Percentiles rank a stretch among this genome's conserved stretches.
phyloP scores from a whole-genome alignment of 176 grass and related monocot genomes.

The Hsuehochloa calcarea region DNA sequence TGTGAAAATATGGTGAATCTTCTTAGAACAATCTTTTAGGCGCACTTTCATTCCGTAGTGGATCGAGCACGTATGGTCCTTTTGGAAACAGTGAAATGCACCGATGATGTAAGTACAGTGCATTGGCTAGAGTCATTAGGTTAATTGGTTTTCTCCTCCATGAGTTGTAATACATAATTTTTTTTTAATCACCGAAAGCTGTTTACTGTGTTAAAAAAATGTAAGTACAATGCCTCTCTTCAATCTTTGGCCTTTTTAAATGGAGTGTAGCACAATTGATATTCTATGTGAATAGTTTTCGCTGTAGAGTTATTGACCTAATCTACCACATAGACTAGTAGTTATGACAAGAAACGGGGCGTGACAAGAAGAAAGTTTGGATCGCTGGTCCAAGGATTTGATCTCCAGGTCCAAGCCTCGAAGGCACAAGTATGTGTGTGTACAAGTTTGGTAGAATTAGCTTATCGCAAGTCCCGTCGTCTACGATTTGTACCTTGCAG shows the following conservation, averaged over 20 bases:
- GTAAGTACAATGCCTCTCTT: too few species aligned
- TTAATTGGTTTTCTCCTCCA: too few species aligned
- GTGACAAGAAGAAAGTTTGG: background rate
- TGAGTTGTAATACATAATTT: too few species aligned
- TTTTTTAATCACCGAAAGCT: too few species aligned
- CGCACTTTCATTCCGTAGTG: background rate
- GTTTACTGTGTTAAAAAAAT: too few species aligned
- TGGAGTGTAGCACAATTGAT: too few species aligned
- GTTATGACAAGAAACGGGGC: background rate
- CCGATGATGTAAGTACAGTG: too few species aligned
- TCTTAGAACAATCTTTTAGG: background rate
- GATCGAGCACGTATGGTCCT: background rate
- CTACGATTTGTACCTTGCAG: background rate
- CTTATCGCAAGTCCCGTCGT: background rate
- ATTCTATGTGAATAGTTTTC: background rate
- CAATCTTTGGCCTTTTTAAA: too few species aligned
- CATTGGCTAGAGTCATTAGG: too few species aligned
- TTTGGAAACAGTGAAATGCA: too few species aligned
- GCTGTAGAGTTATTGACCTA: background rate
- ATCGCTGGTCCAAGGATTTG: background rate
- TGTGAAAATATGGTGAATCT: background rate
- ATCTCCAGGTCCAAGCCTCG: background rate
- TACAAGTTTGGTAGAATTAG: background rate
- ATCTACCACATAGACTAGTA: background rate
- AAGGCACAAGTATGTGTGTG: background rate